Percentiles rank a stretch among this genome's conserved stretches.
Conservation (phyloP, 306 rosid genomes). For the Cucumis hystrix region DNA sequence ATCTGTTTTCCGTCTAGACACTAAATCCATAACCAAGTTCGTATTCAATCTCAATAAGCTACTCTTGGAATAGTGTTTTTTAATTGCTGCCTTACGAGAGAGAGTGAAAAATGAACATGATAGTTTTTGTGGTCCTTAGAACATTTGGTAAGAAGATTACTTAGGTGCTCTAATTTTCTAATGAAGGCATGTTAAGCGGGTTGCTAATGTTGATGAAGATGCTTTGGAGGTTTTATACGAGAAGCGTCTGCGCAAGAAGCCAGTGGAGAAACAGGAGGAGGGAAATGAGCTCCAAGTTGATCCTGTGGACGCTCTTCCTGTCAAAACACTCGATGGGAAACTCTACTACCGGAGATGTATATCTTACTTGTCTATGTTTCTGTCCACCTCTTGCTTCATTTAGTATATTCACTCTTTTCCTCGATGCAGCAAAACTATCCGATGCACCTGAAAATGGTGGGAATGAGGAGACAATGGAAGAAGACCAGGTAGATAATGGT, state of each 20-base stretch:
- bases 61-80: not conserved
- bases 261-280: constrained; percentile 46
- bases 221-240: constrained; percentile 79
- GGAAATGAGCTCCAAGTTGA: constrained; percentile 48
- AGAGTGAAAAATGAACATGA: not conserved
- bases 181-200: constrained; percentile 77
- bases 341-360: constrained; percentile 54
- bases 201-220: constrained; percentile 85
- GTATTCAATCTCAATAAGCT: constrained; percentile 1
- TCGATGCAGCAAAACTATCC: constrained; percentile 22
- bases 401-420: not conserved
- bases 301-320: constrained; percentile 81
- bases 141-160: not conserved
- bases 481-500: constrained; percentile 26
- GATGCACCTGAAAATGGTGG: constrained; percentile 25
- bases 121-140: not conserved
- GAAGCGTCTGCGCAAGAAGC: constrained; percentile 48
- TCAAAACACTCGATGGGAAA: constrained; percentile 70
- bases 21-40: constrained; percentile 72
- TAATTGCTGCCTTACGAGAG: not conserved
- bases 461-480: constrained; percentile 14
- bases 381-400: not conserved
- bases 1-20: constrained; percentile 55
- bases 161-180: not conserved
- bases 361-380: not conserved